These are phyloP conservation scores for Fusarium praegraminearum DNA, from an alignment of 2,329 filamentous ascomycete species.

Conservation along the genomic window DNA sequence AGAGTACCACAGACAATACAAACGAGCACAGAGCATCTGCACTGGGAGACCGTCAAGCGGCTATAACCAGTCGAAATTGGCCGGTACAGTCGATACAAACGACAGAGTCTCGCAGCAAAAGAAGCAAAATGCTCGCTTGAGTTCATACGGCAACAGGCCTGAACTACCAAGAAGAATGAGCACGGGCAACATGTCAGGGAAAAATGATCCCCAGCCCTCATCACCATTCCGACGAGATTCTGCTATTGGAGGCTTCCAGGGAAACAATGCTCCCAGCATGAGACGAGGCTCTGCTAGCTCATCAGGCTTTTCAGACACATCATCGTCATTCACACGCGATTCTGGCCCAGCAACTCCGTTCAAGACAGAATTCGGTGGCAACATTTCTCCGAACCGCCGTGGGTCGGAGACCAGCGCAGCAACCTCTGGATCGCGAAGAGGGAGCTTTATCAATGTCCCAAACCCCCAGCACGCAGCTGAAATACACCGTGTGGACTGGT, in stretches of 20 bases:
- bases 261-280: constrained; percentile 1
- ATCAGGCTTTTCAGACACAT: constrained; percentile 35
- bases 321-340: constrained; percentile 35
- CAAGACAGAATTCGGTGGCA: constrained; percentile 32
- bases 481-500: constrained; percentile 67
- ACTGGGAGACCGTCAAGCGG: constrained; percentile 51
- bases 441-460: constrained; percentile 29
- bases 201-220: constrained; percentile 16
- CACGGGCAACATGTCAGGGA: constrained; percentile 52
- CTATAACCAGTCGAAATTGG: constrained; percentile 53
- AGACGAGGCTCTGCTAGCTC: constrained; percentile 38
- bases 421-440: constrained; percentile 33
- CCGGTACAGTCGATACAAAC: constrained; percentile 53
- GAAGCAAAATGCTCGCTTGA: constrained; percentile 46
- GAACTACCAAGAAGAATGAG: constrained; percentile 53
- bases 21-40: constrained; percentile 54
- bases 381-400: constrained; percentile 29
- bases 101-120: constrained; percentile 33
- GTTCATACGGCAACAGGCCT: constrained; percentile 24
- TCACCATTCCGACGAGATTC: constrained; percentile 30
- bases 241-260: constrained; percentile 19
- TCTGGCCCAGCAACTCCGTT: constrained; percentile 35
- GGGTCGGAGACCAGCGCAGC: constrained; percentile 34
- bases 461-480: constrained; percentile 43
- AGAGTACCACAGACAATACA: constrained; percentile 54